Conservation (phyloP, 495 filamentous ascomycete genomes). For the Poronia punctata region DNA sequence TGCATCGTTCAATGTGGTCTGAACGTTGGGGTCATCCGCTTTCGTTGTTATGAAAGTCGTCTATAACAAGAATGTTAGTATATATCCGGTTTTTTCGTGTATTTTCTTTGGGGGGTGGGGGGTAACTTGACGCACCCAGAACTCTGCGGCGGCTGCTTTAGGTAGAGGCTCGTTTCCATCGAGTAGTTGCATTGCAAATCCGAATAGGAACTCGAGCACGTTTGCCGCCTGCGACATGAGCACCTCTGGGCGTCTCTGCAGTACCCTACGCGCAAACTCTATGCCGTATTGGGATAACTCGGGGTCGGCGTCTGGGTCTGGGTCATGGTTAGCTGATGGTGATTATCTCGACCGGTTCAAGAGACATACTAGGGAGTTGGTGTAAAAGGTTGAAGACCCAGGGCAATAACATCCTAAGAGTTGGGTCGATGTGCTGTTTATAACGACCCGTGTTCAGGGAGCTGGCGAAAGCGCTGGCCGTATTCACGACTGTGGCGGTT, state of each 20-base stretch:
- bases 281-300: slow-evolving; percentile 43
- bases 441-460: slow-evolving; percentile 47
- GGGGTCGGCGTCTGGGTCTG: slow-evolving; percentile 62
- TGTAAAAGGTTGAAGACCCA: slow-evolving; percentile 62
- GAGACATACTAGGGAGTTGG: slow-evolving; percentile 49
- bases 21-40: slow-evolving; percentile 32
- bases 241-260: slow-evolving; percentile 55
- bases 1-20: slow-evolving; percentile 42
- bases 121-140: slow-evolving; percentile 63
- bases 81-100: too few relatives aligned
- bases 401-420: slow-evolving; percentile 50
- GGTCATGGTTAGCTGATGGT: slow-evolving; percentile 12
- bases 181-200: slow-evolving; percentile 69
- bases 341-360: neutral
- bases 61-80: too few relatives aligned
- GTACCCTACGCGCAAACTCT: slow-evolving; percentile 57
- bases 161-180: slow-evolving; percentile 68
- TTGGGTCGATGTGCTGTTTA: slow-evolving; percentile 27
- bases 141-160: slow-evolving; percentile 68
- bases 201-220: slow-evolving; percentile 61
- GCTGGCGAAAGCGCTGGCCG: slow-evolving; percentile 67
- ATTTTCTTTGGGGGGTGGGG: too few relatives aligned
- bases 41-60: slow-evolving; percentile 40
- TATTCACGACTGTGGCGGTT: slow-evolving; percentile 66
- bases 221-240: slow-evolving; percentile 45